Conservation (phyloP, 192 early-diverging fungal species). For the Coemansia sp. region DNA sequence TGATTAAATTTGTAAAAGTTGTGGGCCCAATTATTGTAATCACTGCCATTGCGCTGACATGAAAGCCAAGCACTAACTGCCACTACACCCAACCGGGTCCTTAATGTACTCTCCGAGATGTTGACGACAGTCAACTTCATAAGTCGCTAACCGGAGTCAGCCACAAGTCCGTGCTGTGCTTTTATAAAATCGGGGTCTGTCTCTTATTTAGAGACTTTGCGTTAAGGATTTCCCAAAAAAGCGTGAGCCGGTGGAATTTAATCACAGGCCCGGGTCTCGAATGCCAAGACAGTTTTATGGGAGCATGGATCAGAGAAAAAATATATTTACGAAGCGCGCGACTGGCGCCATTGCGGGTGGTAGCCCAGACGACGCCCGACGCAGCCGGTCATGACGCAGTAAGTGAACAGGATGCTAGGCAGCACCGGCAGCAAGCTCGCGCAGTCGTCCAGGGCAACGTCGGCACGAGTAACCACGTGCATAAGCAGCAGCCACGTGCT, state of each 20-base stretch:
- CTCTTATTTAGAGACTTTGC: slow-evolving; percentile 49
- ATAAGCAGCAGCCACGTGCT: slow-evolving; percentile 41
- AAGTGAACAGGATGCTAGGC: slow-evolving; percentile 49
- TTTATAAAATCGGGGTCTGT: slow-evolving; percentile 49
- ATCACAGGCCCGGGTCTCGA: background rate
- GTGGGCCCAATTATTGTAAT: slow-evolving; percentile 48
- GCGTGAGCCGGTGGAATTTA: background rate
- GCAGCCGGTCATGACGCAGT: slow-evolving; percentile 49
- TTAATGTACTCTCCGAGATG: slow-evolving; percentile 40
- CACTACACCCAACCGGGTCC: slow-evolving; percentile 49
- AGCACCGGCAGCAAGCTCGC: slow-evolving; percentile 37
- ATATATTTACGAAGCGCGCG: background rate
- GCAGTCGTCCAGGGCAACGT: slow-evolving; percentile 43
- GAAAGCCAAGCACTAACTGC: slow-evolving; percentile 25
- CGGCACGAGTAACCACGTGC: slow-evolving; percentile 17
- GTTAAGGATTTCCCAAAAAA: slow-evolving; percentile 21
- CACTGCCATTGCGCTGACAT: slow-evolving; percentile 39
- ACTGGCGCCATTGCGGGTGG: slow-evolving; percentile 25
- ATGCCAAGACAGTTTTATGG: background rate
- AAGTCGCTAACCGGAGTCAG: slow-evolving; percentile 12
- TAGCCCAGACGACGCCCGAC: slow-evolving; percentile 36
- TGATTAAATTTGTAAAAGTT: background rate
- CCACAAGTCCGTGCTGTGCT: slow-evolving; percentile 53
- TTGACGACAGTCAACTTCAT: slow-evolving; percentile 55
- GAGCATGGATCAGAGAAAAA: background rate